A percentile compares a stretch with the other conserved stretches of the same genome.
phyloP scores from a whole-genome alignment of 495 filamentous ascomycete species.

The Penicillium silybi region DNA sequence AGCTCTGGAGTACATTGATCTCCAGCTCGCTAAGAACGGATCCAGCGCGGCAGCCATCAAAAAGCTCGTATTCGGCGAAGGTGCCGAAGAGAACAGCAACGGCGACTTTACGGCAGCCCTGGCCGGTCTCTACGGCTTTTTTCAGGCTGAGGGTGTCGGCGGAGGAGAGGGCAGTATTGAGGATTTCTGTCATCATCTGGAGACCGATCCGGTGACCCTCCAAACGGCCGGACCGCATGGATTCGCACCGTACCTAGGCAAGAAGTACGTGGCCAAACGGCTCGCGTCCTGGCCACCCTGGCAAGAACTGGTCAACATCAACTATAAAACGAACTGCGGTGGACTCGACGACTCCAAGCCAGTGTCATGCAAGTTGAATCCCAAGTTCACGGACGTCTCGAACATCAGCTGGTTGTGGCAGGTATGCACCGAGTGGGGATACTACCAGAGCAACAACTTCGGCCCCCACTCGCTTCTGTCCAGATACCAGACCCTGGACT shows the following conservation, averaged over 20 bases:
- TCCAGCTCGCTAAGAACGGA: conserved; percentile 30
- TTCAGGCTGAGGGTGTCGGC: conserved; percentile 46
- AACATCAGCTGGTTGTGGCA: conserved; percentile 56
- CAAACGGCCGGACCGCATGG: conserved; percentile 28
- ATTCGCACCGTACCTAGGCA: conserved; percentile 37
- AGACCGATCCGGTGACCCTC: conserved; percentile 28
- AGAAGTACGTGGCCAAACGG: conserved; percentile 38
- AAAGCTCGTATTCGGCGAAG: conserved; percentile 45
- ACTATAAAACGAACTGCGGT: conserved; percentile 39
- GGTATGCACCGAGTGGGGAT: conserved; percentile 58
- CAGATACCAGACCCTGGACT: conserved; percentile 47
- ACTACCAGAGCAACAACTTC: conserved; percentile 51
- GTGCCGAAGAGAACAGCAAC: conserved; percentile 47
- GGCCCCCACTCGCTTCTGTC: conserved; percentile 47
- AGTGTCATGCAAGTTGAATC: conserved; percentile 38
- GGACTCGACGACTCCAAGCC: conserved; percentile 25
- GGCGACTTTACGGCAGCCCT: conserved; percentile 47
- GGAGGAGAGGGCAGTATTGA: conserved; percentile 38
- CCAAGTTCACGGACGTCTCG: conserved; percentile 30
- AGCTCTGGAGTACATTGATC: conserved; percentile 50
- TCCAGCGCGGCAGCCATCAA: conserved; percentile 42
- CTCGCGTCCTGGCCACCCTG: conserved; percentile 47
- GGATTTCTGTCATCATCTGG: conserved; percentile 46
- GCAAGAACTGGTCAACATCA: conserved; percentile 37
- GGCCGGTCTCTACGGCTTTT: conserved; percentile 35